These are phyloP conservation scores for Fusarium caatingaense DNA, from an alignment of 2,329 filamentous ascomycete genomes.

Conservation along the genomic window DNA sequence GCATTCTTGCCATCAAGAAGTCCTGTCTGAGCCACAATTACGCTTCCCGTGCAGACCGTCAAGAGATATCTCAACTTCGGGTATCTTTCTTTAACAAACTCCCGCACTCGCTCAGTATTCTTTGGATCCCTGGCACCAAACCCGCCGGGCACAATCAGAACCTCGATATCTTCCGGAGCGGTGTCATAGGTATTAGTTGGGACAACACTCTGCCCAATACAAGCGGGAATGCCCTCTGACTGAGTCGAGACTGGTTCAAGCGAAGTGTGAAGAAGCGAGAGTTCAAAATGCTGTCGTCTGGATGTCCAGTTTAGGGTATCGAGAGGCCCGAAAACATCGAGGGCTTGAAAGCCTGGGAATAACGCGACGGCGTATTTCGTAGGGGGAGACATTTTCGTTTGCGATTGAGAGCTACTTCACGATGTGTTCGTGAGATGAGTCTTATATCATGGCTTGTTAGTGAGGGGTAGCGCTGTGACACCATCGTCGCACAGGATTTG, in stretches of 20 bases:
- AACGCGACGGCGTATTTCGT: conserved; percentile 40
- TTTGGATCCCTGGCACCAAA: conserved; percentile 47
- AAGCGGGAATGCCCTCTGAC: conserved; percentile 3
- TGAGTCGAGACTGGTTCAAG: conserved; percentile 48
- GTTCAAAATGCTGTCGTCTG: conserved; percentile 35
- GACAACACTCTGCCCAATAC: conserved; percentile 48
- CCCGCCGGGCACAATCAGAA: conserved; percentile 56
- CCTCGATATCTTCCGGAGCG: conserved; percentile 51
- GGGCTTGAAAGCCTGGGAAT: conserved; percentile 42
- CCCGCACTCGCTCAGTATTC: conserved; percentile 41
- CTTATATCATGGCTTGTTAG: background rate
- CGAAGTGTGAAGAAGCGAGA: conserved; percentile 46
- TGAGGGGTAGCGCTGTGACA: background rate
- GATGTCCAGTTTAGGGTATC: conserved; percentile 51
- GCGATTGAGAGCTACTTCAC: fast-evolving
- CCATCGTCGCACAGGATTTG: background rate
- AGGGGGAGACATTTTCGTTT: conserved; percentile 13
- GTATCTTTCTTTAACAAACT: conserved; percentile 58
- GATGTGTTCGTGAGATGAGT: background rate
- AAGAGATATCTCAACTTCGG: conserved; percentile 62
- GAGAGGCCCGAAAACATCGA: conserved; percentile 50
- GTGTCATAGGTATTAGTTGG: conserved; percentile 54
- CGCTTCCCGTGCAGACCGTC: conserved; percentile 72
- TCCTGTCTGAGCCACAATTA: conserved; percentile 64
- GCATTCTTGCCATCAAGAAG: conserved; percentile 67